Conservation (phyloP, 352 stramenopile species). For the Globisporangium cylindrosporum region DNA sequence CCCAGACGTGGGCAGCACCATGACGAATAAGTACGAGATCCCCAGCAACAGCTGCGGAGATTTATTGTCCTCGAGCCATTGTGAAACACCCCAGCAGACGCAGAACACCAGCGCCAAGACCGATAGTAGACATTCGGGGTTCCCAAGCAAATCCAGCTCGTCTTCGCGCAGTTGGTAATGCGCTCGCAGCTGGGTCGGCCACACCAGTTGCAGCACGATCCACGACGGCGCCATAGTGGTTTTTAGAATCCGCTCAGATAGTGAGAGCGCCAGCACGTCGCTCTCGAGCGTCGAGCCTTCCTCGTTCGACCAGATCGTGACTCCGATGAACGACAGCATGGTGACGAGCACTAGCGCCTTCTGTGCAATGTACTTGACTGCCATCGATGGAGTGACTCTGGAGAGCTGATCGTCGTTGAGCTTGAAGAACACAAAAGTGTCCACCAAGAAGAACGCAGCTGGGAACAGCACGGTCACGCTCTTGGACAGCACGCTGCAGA, state of each 20-base stretch:
- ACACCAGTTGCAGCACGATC: conserved; percentile 35
- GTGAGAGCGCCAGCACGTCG: conserved; percentile 37
- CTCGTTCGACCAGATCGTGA: conserved; percentile 47
- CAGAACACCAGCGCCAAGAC: conserved; percentile 14
- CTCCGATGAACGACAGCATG: conserved; percentile 24
- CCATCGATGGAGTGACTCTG: background rate
- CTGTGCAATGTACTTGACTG: background rate
- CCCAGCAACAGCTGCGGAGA: background rate
- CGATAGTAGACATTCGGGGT: conserved; percentile 35
- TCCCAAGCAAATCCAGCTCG: conserved; percentile 26
- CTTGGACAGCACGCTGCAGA: conserved; percentile 15
- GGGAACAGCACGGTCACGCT: conserved; percentile 14
- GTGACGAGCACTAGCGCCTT: background rate
- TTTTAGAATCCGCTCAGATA: background rate
- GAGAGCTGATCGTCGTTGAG: background rate
- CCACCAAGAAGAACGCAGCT: conserved; percentile 2
- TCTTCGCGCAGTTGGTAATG: conserved; percentile 52
- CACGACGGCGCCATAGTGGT: conserved; percentile 23
- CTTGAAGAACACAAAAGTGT: background rate
- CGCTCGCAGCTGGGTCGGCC: conserved; percentile 39
- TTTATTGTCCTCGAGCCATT: background rate
- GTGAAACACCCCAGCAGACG: background rate
- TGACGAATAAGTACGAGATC: background rate
- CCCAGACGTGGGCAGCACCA: background rate
- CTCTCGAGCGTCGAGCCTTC: conserved; percentile 23